These are phyloP conservation scores for Oxalis stricta DNA, from an alignment of 441 rosid genomes.

Conservation along the genomic window DNA sequence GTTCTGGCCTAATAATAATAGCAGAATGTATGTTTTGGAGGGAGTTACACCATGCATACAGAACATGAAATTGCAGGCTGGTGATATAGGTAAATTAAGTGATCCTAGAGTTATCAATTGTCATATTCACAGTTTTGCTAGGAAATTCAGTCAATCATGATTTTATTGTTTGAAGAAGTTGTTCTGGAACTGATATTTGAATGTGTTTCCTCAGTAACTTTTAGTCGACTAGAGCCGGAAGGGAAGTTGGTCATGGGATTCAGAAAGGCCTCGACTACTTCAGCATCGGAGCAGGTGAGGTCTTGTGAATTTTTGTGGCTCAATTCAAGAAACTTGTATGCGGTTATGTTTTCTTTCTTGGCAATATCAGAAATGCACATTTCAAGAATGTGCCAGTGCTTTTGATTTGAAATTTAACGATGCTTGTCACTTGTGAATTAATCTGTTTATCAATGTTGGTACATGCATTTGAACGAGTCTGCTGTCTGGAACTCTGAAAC, in stretches of 20 bases:
- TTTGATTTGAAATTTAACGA: neutral
- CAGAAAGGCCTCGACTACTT: constrained; percentile 69
- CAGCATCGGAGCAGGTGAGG: constrained; percentile 72
- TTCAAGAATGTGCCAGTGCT: neutral
- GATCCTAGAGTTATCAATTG: too few species aligned
- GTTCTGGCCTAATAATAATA: constrained; percentile 87
- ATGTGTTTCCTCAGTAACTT: constrained; percentile 56
- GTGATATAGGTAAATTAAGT: constrained; percentile 95
- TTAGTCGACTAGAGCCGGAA: constrained; percentile 90
- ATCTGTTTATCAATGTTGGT: neutral
- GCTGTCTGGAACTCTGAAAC: neutral
- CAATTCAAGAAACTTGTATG: neutral
- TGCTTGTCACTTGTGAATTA: neutral
- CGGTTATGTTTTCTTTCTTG: neutral
- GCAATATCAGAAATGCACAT: neutral
- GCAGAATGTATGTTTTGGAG: constrained; percentile 95
- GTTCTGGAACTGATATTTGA: constrained; percentile 19
- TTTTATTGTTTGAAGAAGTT: constrained; percentile 7
- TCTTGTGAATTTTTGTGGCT: constrained; percentile 5
- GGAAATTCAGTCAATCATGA: constrained; percentile 6
- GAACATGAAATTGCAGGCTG: constrained; percentile 91
- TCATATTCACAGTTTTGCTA: too few species aligned
- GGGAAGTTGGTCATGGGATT: constrained; percentile 93
- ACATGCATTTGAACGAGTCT: neutral
- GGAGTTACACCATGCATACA: constrained; percentile 94